Conservation (phyloP, 129 eudicot species). For the Sambucus nigra region DNA sequence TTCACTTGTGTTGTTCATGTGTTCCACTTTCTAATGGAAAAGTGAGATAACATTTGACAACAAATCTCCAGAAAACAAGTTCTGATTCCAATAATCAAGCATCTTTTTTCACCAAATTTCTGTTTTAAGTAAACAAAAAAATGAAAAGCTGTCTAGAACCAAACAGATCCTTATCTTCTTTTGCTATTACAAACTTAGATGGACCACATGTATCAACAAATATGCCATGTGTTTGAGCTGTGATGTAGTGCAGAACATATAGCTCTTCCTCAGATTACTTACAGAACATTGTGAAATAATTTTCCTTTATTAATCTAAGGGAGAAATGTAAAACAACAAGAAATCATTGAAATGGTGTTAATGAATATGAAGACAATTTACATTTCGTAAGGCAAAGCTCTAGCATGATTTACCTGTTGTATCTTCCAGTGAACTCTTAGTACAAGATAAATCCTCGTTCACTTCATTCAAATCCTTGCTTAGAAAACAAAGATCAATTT, state of each 20-base stretch:
- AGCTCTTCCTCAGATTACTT: background rate
- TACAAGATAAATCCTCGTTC: conserved; percentile 23
- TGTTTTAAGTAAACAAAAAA: too few species aligned
- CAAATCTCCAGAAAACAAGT: too few species aligned
- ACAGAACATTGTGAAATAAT: background rate
- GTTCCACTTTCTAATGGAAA: too few species aligned
- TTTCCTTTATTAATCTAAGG: too few species aligned
- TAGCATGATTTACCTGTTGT: conserved; percentile 29
- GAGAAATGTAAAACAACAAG: too few species aligned
- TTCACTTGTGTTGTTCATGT: too few species aligned
- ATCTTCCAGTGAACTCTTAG: conserved; percentile 35
- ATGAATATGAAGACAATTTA: background rate
- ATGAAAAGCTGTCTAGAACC: too few species aligned
- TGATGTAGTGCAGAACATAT: background rate
- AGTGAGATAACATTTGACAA: too few species aligned
- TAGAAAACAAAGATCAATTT: conserved; percentile 37
- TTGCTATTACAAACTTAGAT: too few species aligned
- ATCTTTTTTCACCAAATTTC: too few species aligned
- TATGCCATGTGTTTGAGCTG: background rate
- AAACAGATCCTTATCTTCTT: too few species aligned
- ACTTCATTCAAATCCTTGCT: conserved; percentile 59
- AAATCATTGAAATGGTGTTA: background rate
- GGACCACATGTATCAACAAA: background rate
- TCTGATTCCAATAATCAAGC: too few species aligned
- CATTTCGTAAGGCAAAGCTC: background rate